These are phyloP conservation scores for Aspergillus uvarum DNA, from an alignment of 2,329 filamentous ascomycete genomes.

Conservation along the genomic window DNA sequence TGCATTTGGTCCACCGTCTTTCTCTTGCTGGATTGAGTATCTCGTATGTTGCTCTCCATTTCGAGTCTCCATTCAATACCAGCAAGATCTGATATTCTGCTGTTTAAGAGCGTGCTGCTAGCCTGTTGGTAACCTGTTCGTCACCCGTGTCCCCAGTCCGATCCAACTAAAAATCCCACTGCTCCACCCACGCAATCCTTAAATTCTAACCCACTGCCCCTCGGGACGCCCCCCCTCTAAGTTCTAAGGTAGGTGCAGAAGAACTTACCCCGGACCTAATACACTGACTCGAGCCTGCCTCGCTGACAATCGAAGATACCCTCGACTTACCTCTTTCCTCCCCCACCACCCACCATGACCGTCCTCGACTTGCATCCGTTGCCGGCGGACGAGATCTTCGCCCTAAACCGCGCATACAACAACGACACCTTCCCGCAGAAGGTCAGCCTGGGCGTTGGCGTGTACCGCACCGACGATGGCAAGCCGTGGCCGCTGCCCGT, in stretches of 20 bases:
- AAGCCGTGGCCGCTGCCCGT: slow-evolving; percentile 96
- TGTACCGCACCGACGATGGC: slow-evolving; percentile 86
- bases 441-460: slow-evolving; percentile 86
- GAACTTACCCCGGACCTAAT: neutral
- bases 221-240: neutral
- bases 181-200: slow-evolving; percentile 2
- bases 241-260: neutral
- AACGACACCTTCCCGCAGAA: slow-evolving; percentile 71
- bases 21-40: slow-evolving; percentile 6
- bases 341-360: slow-evolving; percentile 24
- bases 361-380: slow-evolving; percentile 68
- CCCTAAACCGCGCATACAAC: slow-evolving; percentile 78
- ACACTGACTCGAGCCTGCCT: neutral
- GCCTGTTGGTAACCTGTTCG: neutral
- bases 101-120: neutral
- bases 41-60: neutral
- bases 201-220: slow-evolving; percentile 1
- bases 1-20: slow-evolving; percentile 7
- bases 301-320: neutral
- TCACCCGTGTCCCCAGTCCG: neutral
- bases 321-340: neutral
- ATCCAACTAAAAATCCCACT: neutral
- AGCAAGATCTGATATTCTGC: neutral
- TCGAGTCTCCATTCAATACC: neutral
- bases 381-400: slow-evolving; percentile 88